Evolutionary conservation across 2,329 filamentous ascomycete species (phyloP).

Genomic region (Fusarium veterinarium): DNA sequence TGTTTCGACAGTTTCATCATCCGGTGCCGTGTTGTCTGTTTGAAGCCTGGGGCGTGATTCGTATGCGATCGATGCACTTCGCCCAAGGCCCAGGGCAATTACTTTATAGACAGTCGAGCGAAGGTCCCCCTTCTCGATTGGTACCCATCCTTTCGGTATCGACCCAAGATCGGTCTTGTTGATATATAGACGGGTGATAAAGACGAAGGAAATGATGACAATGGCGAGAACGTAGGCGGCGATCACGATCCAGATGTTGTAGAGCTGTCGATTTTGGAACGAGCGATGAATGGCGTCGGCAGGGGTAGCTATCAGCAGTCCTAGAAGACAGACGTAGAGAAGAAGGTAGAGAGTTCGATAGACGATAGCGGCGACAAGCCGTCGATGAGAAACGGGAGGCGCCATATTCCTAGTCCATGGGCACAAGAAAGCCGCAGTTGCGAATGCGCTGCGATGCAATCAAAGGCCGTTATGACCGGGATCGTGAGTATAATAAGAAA

Average conservation of each 20-base stretch:
- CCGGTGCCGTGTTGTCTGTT: constrained; percentile 24
- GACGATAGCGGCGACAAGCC: constrained; percentile 79
- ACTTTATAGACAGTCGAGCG: constrained; percentile 78
- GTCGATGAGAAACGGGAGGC: constrained; percentile 55
- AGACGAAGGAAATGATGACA: constrained; percentile 78
- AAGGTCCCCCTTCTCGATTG: constrained; percentile 86
- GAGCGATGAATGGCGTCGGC: constrained; percentile 85
- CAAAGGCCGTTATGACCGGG: constrained; percentile 16
- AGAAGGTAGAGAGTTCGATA: constrained; percentile 83
- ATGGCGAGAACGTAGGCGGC: constrained; percentile 80
- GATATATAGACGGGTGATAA: constrained; percentile 85
- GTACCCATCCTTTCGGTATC: constrained; percentile 89
- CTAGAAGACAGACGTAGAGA: constrained; percentile 77
- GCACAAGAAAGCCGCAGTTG: constrained; percentile 9
- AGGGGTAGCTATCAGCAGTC: constrained; percentile 82
- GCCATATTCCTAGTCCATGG: constrained; percentile 36
- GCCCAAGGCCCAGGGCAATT: constrained; percentile 76
- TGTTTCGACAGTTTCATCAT: constrained; percentile 30
- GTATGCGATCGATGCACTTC: constrained; percentile 85
- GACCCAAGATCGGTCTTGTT: constrained; percentile 81
- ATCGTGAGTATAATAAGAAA: constrained; percentile 27
- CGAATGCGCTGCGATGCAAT: constrained; percentile 1
- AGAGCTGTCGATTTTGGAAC: constrained; percentile 71
- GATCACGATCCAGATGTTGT: constrained; percentile 86
- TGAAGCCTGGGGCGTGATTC: constrained; percentile 58